These are phyloP conservation scores for Suillus placidus DNA, from an alignment of 768 basidiomycete genomes.

Conservation along the genomic window DNA sequence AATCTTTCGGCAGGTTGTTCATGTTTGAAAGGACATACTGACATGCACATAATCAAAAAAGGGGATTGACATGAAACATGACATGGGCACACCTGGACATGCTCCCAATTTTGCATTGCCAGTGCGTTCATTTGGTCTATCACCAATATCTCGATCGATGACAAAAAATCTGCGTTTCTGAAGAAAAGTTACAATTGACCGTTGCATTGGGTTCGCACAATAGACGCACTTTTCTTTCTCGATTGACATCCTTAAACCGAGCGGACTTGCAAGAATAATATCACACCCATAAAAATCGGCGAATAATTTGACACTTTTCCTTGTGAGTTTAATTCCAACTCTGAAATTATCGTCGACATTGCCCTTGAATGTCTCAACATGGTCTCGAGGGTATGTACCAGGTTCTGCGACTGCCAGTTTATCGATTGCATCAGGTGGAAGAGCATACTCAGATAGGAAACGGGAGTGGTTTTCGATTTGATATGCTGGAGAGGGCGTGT, in stretches of 20 bases:
- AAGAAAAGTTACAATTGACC: slow-evolving; percentile 1
- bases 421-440: slow-evolving; percentile 80
- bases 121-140: slow-evolving; percentile 92
- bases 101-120: slow-evolving; percentile 99
- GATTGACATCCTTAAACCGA: slow-evolving; percentile 87
- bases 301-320: slow-evolving; percentile 91
- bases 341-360: slow-evolving; percentile 96
- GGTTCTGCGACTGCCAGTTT: slow-evolving; percentile 74
- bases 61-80: neutral
- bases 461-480: slow-evolving; percentile 89
- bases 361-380: slow-evolving; percentile 93
- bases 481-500: slow-evolving; percentile 68
- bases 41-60: neutral
- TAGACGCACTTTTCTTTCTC: slow-evolving; percentile 89
- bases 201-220: neutral
- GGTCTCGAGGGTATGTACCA: slow-evolving; percentile 83
- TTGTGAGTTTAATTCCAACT: slow-evolving; percentile 89
- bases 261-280: slow-evolving; percentile 89
- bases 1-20: slow-evolving; percentile 90
- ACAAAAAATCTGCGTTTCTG: slow-evolving; percentile 88
- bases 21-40: slow-evolving; percentile 86
- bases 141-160: slow-evolving; percentile 90
- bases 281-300: slow-evolving; percentile 90
- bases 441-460: slow-evolving; percentile 79
- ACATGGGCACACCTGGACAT: slow-evolving; percentile 70